These are phyloP conservation scores for Tetrahymena borealis DNA, from an alignment of 73 alveolate genomes.

Conservation along the genomic window DNA sequence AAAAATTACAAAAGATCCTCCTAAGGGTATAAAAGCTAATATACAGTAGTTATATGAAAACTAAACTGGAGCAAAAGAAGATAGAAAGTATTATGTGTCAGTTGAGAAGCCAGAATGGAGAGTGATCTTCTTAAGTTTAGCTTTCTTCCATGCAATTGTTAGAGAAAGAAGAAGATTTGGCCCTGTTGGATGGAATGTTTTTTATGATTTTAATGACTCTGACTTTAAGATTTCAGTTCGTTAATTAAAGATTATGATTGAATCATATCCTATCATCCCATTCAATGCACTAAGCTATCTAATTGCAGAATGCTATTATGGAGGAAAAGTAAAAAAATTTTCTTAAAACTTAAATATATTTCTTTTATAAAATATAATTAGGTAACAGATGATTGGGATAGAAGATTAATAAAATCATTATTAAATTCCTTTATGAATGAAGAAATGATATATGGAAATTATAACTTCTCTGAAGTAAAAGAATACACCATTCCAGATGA, in stretches of 20 bases:
- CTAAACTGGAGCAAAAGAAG: not conserved
- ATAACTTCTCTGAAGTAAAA: constrained; percentile 37
- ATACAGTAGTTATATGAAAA: constrained; percentile 64
- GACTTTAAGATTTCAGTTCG: constrained; percentile 91
- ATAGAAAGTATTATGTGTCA: constrained; percentile 62
- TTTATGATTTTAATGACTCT: constrained; percentile 87
- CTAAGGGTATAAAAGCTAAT: constrained; percentile 86
- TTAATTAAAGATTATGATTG: constrained; percentile 73
- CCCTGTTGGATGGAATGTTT: constrained; percentile 94
- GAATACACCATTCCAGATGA: constrained; percentile 84
- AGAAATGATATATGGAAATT: constrained; percentile 67
- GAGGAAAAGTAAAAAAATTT: constrained; percentile 78
- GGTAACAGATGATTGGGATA: constrained; percentile 88
- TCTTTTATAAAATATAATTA: not conserved
- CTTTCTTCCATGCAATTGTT: constrained; percentile 94
- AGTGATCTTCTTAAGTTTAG: constrained; percentile 85
- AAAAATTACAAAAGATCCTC: constrained; percentile 94
- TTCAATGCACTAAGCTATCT: constrained; percentile 83
- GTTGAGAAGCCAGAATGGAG: constrained; percentile 70
- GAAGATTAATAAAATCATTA: constrained; percentile 80
- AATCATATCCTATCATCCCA: constrained; percentile 82
- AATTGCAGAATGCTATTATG: constrained; percentile 92
- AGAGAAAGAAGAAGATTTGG: constrained; percentile 95
- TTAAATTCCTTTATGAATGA: constrained; percentile 69
- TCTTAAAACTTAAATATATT: not conserved